Percentiles rank a stretch among this genome's conserved stretches.
Conservation (phyloP, 345 rosid genomes). For the Eucalyptus caleyi region DNA sequence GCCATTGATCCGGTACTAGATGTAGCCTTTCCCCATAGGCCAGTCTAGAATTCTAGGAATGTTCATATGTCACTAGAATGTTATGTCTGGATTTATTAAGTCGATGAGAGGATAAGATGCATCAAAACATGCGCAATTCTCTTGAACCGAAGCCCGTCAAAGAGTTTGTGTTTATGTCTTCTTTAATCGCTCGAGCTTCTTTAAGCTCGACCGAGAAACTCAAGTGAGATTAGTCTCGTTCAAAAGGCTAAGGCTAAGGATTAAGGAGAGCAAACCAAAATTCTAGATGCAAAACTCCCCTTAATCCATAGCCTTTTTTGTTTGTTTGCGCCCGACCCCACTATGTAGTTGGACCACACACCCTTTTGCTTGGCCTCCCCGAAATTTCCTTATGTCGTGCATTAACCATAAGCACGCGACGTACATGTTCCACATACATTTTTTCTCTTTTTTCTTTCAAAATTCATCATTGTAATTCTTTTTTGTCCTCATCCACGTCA, state of each 20-base stretch:
- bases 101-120: background rate
- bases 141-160: background rate
- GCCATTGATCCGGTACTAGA: too few relatives aligned
- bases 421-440: too few relatives aligned
- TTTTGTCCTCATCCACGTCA: background rate
- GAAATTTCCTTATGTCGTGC: too few relatives aligned
- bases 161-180: background rate
- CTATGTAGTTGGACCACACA: background rate
- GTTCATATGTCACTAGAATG: background rate
- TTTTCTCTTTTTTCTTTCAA: too few relatives aligned
- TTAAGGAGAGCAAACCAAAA: too few relatives aligned
- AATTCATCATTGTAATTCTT: background rate
- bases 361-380: background rate
- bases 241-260: too few relatives aligned
- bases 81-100: background rate
- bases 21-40: background rate
- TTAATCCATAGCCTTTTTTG: background rate
- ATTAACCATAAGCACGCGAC: too few relatives aligned
- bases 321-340: background rate
- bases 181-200: background rate
- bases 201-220: background rate
- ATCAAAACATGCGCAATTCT: background rate
- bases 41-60: background rate
- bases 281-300: background rate
- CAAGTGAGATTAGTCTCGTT: background rate